Evolutionary conservation across 495 filamentous ascomycete genomes (phyloP).

Genomic region (Glonium stellatum): DNA sequence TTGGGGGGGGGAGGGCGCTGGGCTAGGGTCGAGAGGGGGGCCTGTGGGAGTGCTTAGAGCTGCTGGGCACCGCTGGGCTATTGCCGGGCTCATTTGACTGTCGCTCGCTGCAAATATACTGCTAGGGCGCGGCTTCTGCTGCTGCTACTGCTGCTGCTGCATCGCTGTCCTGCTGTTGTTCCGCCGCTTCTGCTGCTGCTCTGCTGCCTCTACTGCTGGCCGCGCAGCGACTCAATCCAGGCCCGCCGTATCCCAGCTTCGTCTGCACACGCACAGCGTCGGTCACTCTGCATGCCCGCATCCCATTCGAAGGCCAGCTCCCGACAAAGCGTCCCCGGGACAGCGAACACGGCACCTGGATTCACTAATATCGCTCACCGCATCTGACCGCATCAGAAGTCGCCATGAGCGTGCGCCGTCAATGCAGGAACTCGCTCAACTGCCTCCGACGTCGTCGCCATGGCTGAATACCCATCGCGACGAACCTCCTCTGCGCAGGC

Average conservation of each 20-base stretch:
- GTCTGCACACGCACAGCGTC: neutral
- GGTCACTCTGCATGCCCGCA: neutral
- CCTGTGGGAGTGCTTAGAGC: no score
- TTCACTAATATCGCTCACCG: neutral
- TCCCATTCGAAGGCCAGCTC: neutral
- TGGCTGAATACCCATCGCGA: conserved; percentile 40
- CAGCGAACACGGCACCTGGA: neutral
- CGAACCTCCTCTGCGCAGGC: conserved; percentile 36
- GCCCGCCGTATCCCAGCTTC: neutral
- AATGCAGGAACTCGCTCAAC: neutral
- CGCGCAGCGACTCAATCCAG: neutral
- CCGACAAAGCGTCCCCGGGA: neutral
- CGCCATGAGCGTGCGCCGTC: neutral
- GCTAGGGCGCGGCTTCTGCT: no score
- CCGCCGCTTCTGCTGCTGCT: no score
- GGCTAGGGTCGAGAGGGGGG: no score
- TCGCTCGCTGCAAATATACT: no score
- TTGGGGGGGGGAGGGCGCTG: no score
- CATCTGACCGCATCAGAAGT: neutral
- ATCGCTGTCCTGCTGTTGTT: no score
- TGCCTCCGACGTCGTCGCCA: conserved; percentile 22
- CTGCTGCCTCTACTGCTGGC: no score
- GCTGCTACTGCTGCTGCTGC: no score
- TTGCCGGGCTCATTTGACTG: no score
- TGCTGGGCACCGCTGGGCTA: no score